These are phyloP conservation scores for Verticillium alfalfae DNA, from an alignment of 2,329 filamentous ascomycete species.

Conservation along the genomic window DNA sequence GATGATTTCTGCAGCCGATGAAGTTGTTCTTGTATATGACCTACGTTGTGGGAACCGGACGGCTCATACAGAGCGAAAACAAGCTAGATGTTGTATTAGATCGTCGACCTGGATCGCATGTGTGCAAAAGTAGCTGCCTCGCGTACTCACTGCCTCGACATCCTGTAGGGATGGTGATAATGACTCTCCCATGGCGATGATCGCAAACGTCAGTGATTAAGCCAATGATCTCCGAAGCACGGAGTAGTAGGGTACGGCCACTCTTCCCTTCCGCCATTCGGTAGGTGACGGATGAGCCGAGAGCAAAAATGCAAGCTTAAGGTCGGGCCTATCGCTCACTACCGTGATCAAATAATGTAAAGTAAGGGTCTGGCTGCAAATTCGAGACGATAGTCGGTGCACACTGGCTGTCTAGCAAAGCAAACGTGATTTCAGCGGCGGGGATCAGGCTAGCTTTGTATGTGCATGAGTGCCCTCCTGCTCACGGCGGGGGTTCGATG, in stretches of 20 bases:
- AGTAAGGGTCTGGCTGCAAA: too few species aligned
- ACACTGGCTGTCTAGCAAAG: too few species aligned
- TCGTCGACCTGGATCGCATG: neutral
- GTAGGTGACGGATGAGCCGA: neutral
- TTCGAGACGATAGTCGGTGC: too few species aligned
- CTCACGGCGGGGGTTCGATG: too few species aligned
- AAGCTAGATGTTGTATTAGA: slow-evolving; percentile 22
- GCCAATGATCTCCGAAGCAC: neutral
- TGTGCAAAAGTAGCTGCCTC: neutral
- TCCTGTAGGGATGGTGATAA: slow-evolving; percentile 5
- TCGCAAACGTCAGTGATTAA: neutral
- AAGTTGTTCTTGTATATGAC: slow-evolving; percentile 63
- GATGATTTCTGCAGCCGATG: slow-evolving; percentile 73
- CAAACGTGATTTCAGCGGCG: too few species aligned
- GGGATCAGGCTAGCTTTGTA: too few species aligned
- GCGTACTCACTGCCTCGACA: slow-evolving; percentile 8
- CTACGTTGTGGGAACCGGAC: slow-evolving; percentile 40
- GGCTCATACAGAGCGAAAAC: slow-evolving; percentile 50
- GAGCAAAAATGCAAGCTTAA: too few species aligned
- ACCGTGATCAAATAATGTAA: too few species aligned
- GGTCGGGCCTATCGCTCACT: too few species aligned
- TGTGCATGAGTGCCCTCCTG: too few species aligned
- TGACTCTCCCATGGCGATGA: slow-evolving; percentile 5
- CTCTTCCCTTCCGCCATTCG: neutral
- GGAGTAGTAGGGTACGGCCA: neutral